Percentiles rank a stretch among this genome's conserved stretches.
phyloP scores from a whole-genome alignment of 371 early-diverging fungal genomes.

The Rhizopus sp. region DNA sequence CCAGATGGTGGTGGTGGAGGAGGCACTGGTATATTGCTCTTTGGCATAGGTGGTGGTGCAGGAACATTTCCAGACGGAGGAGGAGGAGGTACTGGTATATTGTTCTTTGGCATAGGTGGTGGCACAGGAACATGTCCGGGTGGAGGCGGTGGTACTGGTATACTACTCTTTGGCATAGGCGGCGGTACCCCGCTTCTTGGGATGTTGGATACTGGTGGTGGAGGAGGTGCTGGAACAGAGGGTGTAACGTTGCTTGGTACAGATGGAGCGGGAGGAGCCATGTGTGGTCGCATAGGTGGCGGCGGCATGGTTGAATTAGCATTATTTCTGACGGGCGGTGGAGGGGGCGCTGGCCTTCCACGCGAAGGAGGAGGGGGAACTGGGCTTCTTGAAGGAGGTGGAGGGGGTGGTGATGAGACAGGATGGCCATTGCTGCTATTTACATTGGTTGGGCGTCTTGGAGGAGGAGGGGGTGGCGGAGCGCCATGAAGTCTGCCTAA shows the following conservation, averaged over 20 bases:
- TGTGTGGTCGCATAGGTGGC: constrained; percentile 3
- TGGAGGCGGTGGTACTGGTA: constrained; percentile 19
- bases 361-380: constrained; percentile 12
- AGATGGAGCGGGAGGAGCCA: constrained; percentile 17
- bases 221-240: constrained; percentile 5
- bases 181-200: background rate
- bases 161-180: constrained; percentile 1
- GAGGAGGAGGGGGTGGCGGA: constrained; percentile 23
- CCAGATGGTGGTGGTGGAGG: constrained; percentile 26
- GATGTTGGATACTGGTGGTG: constrained; percentile 5
- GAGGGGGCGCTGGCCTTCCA: constrained; percentile 39
- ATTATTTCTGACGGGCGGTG: constrained; percentile 17
- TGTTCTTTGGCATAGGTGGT: constrained; percentile 6
- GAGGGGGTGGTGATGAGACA: constrained; percentile 14
- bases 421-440: background rate
- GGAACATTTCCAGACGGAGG: constrained; percentile 11
- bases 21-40: constrained; percentile 8
- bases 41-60: constrained; percentile 21
- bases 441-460: constrained; percentile 14
- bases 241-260: background rate
- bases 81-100: constrained; percentile 21
- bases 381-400: constrained; percentile 16
- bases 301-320: background rate
- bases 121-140: constrained; percentile 8
- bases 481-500: constrained; percentile 10